Conservation (phyloP, 202 grass and related monocot genomes). For the Panicum virgatum region DNA sequence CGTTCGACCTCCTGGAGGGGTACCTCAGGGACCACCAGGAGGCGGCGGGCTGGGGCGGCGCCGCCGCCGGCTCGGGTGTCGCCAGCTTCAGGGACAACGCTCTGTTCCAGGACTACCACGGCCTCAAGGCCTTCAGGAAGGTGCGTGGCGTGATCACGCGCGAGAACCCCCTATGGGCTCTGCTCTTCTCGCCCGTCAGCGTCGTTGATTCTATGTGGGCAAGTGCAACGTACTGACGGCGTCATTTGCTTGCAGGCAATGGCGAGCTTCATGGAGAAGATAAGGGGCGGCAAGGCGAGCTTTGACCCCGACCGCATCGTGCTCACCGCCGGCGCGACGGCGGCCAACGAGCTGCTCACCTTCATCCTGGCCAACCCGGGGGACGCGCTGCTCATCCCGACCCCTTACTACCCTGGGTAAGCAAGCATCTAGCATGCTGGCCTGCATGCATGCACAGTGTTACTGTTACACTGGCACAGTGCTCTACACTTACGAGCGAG, state of each 20-base stretch:
- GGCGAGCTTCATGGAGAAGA: conserved; percentile 92
- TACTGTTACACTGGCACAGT: conserved; percentile 33
- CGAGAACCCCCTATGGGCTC: no score
- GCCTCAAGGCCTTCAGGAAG: conserved; percentile 72
- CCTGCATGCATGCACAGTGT: not conserved
- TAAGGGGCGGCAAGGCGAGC: conserved; percentile 66
- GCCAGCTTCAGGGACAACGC: conserved; percentile 91
- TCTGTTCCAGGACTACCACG: conserved; percentile 97
- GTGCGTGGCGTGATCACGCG: conserved; percentile 25
- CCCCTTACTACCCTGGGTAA: conserved; percentile 99
- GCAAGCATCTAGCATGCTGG: no score
- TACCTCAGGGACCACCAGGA: conserved; percentile 71
- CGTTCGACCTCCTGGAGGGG: conserved; percentile 85
- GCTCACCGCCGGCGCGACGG: conserved; percentile 90
- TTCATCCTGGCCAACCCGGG: conserved; percentile 88
- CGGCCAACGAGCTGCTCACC: conserved; percentile 83
- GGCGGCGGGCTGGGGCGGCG: conserved; percentile 48
- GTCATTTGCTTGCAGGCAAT: conserved; percentile 70
- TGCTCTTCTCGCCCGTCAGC: not conserved
- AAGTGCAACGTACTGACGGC: not conserved
- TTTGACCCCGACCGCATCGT: conserved; percentile 88
- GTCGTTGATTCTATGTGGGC: not conserved
- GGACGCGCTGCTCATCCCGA: conserved; percentile 79
- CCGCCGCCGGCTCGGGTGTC: conserved; percentile 42
- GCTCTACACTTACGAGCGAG: not conserved